Conservation (phyloP, 352 stramenopile genomes). For the Phytophthora citricola region DNA sequence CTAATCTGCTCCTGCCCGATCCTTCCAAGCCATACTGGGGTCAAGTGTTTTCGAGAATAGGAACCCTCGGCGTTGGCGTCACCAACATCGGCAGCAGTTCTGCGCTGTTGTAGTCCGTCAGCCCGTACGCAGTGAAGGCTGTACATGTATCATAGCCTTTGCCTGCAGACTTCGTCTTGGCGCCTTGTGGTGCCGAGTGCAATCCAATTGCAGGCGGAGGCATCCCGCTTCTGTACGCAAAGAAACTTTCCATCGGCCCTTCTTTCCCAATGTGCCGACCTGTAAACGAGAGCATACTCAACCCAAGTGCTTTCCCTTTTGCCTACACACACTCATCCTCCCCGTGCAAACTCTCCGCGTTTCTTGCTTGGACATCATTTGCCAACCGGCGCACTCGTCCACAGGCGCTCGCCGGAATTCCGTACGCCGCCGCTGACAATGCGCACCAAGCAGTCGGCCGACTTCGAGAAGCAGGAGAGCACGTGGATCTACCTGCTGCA, state of each 20-base stretch:
- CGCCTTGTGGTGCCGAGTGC: too few species aligned
- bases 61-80: neutral
- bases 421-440: conserved; percentile 6
- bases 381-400: conserved; percentile 24
- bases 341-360: neutral
- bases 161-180: neutral
- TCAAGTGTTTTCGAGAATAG: conserved; percentile 6
- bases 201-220: neutral
- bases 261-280: conserved; percentile 7
- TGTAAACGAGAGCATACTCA: conserved; percentile 37
- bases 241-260: conserved; percentile 26
- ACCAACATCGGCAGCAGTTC: neutral
- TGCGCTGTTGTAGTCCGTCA: too few species aligned
- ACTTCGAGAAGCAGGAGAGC: conserved; percentile 56
- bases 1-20: conserved; percentile 15
- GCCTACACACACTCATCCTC: conserved; percentile 28
- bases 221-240: conserved; percentile 11
- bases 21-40: conserved; percentile 10
- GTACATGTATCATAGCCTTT: too few species aligned
- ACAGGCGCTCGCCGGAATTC: neutral
- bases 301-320: conserved; percentile 13
- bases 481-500: conserved; percentile 69
- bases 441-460: conserved; percentile 58
- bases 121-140: neutral
- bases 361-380: conserved; percentile 29